Evolutionary conservation across 768 basidiomycete genomes (phyloP), one percentile per base, ranked within the genome.

Genomic region (Lactifluus pinguis): DNA sequence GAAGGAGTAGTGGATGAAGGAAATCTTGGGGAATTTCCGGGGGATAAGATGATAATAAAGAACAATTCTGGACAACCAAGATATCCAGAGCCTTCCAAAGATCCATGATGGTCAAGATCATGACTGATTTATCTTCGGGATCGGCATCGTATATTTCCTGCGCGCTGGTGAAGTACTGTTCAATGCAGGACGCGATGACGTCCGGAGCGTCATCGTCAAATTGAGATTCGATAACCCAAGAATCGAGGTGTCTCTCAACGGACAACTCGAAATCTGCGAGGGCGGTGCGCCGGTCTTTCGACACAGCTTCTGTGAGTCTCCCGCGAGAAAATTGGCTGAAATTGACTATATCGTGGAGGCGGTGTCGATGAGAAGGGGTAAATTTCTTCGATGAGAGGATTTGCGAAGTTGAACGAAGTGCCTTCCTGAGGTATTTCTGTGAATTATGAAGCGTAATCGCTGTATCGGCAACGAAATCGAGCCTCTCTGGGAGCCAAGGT

Each of bases 41-140:
- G 7, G 78, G 76, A 59, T 79, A 82, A 2, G 75, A 68, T 0
- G 45, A 49, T 3, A 83, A 67, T 9, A 80, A 69, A 2, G 80
- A 76, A 41, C 69, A 67, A 17, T 72, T 66, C 17, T 29, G 41
- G 21, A 75, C 66, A 1, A 68, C 72, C n/a, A 77, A 38, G 32
- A 63, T 72, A 62, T 82, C 80, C 3, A 82, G 69, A 0, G 74
- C 77, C 2, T 77, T 70, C 80, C 81, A 82, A 13, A 82, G 70
- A 36, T 79, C 42, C 17, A 42, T 15, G 15, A 42, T 42, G 42
- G 42, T 42, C 7, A 42, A 6, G 42, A 42, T 42, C 42, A 42
- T 42, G 14, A 42, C 42, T 17, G 42, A 42, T 17, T n/a, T 42
- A 42, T 42, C 42, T 42, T 42, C 42, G 2, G 42, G 13, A 17